Evolutionary conservation across 495 filamentous ascomycete genomes (phyloP), one percentile per base, ranked within the genome.

Genomic region (Cairneyella variabilis): DNA sequence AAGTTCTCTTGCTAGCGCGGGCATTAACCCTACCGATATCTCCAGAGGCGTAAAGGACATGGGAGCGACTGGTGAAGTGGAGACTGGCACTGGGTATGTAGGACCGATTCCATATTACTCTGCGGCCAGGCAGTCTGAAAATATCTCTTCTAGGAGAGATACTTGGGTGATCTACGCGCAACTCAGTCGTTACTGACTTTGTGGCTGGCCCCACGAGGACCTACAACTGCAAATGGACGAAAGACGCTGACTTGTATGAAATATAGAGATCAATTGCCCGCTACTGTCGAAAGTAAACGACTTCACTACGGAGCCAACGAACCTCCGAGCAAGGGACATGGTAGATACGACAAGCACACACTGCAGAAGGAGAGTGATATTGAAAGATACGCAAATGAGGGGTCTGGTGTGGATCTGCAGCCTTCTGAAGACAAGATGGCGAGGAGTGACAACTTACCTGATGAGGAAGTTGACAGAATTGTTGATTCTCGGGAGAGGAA

Each of bases 21-120:
- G 71, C 1, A 77, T 79, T 54, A 83, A 83, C 48, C 64, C 69
- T 16, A 73, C 64, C 21, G 76, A 80, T 45, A 67, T 82, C 51
- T 75, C 79, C 3, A 71, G 76, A 10, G 61, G 48, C 21, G 40
- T 57, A 20, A 36, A 48, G 41, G 54, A 83, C 54, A 62, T 65
- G 27, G 78, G 73, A 3, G 51, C 68, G 14, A 69, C 65, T 2
- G 73, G 70, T 2, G 78, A 80, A 39, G 72, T 79, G 1, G 56
- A 78, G 9, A 77, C 72, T 0, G 80, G 76, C 3, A 79, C 72
- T 8, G 79, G 78, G 54, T 51, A 27, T 44, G 46, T 32, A 18
- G n/a, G n/a, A n/a, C n/a, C n/a, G n/a, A n/a, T n/a, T n/a, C n/a
- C n/a, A n/a, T n/a, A n/a, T n/a, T n/a, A n/a, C n/a, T n/a, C n/a